Evolutionary conservation across 768 basidiomycete species (phyloP), one percentile per base, ranked within the genome.

Genomic region (Psilocybe tampanensis): DNA sequence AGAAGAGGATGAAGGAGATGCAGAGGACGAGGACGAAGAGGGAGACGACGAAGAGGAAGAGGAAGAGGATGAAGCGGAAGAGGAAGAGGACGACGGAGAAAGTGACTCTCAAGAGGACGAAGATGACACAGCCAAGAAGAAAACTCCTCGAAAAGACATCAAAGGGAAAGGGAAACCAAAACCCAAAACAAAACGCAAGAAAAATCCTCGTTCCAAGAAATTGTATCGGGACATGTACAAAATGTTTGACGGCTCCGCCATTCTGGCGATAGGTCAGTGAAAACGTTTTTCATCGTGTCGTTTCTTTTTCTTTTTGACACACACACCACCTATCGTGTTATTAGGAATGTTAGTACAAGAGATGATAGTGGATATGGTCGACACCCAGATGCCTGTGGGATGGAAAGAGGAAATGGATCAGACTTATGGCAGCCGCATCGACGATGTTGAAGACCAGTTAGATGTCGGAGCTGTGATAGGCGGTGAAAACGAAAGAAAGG

Each of bases 281-380:
- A 45, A 22, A 22, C 1, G 32, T 50, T 34, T 56, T 12, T 19
- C 47, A 22, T 45, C 41, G 17, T 45, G 12, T 8, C n/a, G 18
- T 17, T 22, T 23, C 21, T 15, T 43, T 6, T 36, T 42, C 8
- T 32, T 43, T 18, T 21, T 36, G 8, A 39, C 26, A 12, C 32
- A 17, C 13, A 15, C 26, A 29, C 19, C 26, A 15, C 6, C 51
- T n/a, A 52, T 11, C 17, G 32, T 33, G 44, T 15, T 26, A 0
- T 32, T 24, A 88, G 89, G 88, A 1, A 84, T 91, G 73, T 68
- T 90, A 19, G 69, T 90, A 15, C 88, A 91, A 60, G 87, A 89
- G 60, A 80, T 86, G 60, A 75, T 90, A 17, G 78, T 74, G 8
- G 72, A 69, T 2, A 63, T 77, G 29, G 62, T 87, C 23, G 65